Conservation (phyloP, 371 early-diverging fungal genomes). For the Homolaphlyctis polyrhiza region DNA sequence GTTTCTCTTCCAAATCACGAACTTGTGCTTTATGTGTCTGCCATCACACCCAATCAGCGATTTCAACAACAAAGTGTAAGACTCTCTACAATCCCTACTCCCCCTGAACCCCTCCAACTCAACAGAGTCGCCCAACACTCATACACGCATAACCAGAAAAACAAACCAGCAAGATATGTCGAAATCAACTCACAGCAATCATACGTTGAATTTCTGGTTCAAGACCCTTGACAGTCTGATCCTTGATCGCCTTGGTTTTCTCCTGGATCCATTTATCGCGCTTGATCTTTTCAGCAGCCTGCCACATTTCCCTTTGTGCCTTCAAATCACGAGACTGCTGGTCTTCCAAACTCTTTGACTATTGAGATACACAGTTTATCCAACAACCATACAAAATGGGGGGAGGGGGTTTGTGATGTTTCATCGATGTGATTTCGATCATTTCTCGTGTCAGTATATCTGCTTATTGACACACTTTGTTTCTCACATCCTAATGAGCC, state of each 20-base stretch:
- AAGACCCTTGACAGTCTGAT: slow-evolving; percentile 48
- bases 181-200: slow-evolving; percentile 27
- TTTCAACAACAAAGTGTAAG: no score
- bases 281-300: slow-evolving; percentile 42
- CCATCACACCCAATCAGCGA: no score
- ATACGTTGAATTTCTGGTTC: slow-evolving; percentile 54
- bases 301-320: slow-evolving; percentile 42
- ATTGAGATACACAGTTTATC: neutral
- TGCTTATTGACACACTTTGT: no score
- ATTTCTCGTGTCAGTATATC: no score
- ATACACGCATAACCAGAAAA: no score
- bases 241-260: slow-evolving; percentile 45
- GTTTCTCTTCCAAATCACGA: slow-evolving; percentile 33
- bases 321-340: slow-evolving; percentile 33
- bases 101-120: no score
- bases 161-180: neutral
- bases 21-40: slow-evolving; percentile 43
- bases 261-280: slow-evolving; percentile 51
- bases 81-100: no score
- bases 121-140: no score
- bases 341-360: slow-evolving; percentile 26
- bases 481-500: no score
- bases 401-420: no score
- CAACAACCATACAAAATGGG: neutral
- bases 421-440: no score